Conservation (phyloP, 139 green algal genomes). For the Yamagishiella unicocca region DNA sequence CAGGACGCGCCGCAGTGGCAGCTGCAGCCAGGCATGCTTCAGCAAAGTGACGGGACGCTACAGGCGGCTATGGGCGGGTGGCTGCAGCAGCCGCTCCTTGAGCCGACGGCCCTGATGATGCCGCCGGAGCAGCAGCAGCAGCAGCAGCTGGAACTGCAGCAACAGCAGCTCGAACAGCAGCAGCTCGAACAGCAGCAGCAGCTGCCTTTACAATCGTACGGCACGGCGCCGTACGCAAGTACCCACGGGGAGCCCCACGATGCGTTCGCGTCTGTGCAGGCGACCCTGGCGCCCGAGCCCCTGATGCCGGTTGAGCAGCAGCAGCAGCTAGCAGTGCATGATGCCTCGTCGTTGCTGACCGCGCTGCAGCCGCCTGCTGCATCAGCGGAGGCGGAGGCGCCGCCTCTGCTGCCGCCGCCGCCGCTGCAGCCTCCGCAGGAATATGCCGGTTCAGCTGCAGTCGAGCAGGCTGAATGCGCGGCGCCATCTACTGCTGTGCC, state of each 20-base stretch:
- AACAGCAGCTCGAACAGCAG: not conserved
- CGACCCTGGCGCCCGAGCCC: too few relatives aligned
- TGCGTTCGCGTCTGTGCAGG: too few relatives aligned
- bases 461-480: too few relatives aligned
- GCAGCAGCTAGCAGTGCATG: not conserved
- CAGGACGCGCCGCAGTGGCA: not conserved
- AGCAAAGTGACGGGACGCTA: not conserved
- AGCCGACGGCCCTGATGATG: not conserved
- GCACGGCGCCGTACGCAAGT: too few relatives aligned
- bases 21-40: not conserved
- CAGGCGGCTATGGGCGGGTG: not conserved
- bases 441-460: too few relatives aligned
- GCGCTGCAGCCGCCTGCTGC: not conserved
- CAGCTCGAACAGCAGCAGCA: not conserved
- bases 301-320: too few relatives aligned
- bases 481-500: too few relatives aligned
- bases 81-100: not conserved
- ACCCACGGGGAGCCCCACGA: too few relatives aligned
- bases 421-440: too few relatives aligned
- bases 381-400: not conserved
- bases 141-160: not conserved
- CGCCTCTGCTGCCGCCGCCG: not conserved
- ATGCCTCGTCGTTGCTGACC: not conserved
- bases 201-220: not conserved
- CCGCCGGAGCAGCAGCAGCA: constrained; percentile 15